Evolutionary conservation across 345 rosid genomes (phyloP).

Genomic region (Salix dunnii): DNA sequence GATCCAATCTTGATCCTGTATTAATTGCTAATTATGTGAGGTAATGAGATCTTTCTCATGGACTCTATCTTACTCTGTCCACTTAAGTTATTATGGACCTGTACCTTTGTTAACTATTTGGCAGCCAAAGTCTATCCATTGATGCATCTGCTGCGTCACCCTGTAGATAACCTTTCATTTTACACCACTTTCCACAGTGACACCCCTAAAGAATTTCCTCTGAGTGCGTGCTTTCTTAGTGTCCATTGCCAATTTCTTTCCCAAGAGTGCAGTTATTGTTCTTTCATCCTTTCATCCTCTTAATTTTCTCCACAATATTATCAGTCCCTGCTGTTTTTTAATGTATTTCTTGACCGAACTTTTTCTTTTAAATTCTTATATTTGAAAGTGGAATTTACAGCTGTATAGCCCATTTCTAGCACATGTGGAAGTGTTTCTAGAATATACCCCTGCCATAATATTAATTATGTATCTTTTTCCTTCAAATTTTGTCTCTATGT

Average conservation of each 20-base stretch:
- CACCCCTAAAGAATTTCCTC: not conserved
- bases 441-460: not conserved
- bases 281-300: not conserved
- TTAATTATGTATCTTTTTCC: not conserved
- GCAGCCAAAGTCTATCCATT: not conserved
- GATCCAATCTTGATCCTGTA: conserved; percentile 88
- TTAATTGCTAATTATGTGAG: conserved; percentile 81
- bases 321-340: not conserved
- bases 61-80: not conserved
- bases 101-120: not conserved
- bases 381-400: not conserved
- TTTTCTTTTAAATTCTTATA: not conserved
- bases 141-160: not conserved
- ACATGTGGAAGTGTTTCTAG: not conserved
- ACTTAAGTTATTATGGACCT: not conserved
- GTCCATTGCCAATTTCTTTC: not conserved
- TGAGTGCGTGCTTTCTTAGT: not conserved
- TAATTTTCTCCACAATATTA: not conserved
- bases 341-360: not conserved
- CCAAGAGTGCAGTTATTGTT: not conserved
- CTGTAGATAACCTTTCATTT: not conserved
- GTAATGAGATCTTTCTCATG: conserved; percentile 33
- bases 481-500: not conserved
- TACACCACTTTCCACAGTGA: not conserved
- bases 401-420: not conserved